These are phyloP conservation scores for Waltergamsia citrina DNA, from an alignment of 2,329 filamentous ascomycete species.

Conservation along the genomic window DNA sequence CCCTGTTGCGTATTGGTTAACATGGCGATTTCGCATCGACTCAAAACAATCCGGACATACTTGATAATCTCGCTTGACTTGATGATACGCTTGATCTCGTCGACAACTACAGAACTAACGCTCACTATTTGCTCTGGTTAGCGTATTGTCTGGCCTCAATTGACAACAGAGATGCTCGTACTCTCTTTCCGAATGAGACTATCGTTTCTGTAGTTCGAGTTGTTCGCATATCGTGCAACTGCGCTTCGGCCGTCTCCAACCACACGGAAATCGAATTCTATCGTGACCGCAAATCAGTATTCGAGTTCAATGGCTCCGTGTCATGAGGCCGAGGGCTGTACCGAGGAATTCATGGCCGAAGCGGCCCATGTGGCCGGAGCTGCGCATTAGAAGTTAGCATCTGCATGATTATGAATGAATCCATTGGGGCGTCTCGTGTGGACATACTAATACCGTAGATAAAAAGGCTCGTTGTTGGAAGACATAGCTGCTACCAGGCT, in stretches of 20 bases:
- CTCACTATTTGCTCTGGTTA: too few species aligned
- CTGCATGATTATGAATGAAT: neutral
- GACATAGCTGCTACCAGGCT: constrained; percentile 37
- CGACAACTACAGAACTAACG: constrained; percentile 80
- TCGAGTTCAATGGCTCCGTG: too few species aligned
- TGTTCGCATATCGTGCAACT: constrained; percentile 94
- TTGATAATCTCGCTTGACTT: constrained; percentile 97
- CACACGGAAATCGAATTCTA: constrained; percentile 94
- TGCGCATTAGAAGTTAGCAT: constrained; percentile 26
- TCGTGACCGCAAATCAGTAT: too few species aligned
- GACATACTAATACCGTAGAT: constrained; percentile 91
- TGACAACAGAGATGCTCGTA: constrained; percentile 39
- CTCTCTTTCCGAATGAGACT: constrained; percentile 99
- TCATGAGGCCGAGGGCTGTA: too few species aligned
- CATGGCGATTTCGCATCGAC: neutral
- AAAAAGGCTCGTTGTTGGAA: constrained; percentile 72
- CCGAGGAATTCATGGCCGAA: constrained; percentile 98
- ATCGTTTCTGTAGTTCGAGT: constrained; percentile 98
- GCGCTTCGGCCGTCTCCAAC: constrained; percentile 90
- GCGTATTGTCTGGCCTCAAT: too few species aligned
- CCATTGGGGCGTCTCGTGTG: neutral
- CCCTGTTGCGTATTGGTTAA: constrained; percentile 39
- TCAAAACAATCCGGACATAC: constrained; percentile 34
- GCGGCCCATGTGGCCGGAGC: constrained; percentile 92
- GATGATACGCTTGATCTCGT: constrained; percentile 95